These are phyloP conservation scores for Mycena haematopus DNA, from an alignment of 768 basidiomycete species.

Conservation along the genomic window DNA sequence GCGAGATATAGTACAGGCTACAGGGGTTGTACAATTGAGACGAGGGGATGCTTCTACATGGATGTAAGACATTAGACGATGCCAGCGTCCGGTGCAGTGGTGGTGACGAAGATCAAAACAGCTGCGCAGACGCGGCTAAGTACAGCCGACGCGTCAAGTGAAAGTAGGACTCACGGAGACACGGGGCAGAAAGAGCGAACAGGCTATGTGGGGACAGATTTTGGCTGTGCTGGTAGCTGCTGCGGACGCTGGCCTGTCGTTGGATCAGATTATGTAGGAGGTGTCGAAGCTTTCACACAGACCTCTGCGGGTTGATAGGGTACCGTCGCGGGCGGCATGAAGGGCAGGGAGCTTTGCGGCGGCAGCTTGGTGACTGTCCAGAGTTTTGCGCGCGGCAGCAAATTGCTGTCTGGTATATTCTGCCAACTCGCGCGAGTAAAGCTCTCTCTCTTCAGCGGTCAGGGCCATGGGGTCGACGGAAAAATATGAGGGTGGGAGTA, in stretches of 20 bases:
- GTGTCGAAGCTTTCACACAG: neutral
- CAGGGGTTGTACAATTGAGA: slow-evolving; percentile 20
- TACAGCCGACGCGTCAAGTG: neutral
- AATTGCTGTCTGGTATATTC: slow-evolving; percentile 57
- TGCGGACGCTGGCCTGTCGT: neutral
- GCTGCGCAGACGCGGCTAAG: neutral
- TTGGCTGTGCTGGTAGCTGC: slow-evolving; percentile 10
- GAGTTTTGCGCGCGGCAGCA: slow-evolving; percentile 39
- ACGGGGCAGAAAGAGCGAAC: neutral
- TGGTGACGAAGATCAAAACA: neutral
- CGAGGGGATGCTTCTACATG: neutral
- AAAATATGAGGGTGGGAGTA: slow-evolving; percentile 24
- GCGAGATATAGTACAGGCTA: slow-evolving; percentile 10
- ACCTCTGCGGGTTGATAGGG: slow-evolving; percentile 22
- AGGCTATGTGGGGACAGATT: slow-evolving; percentile 12
- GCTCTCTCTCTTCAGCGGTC: slow-evolving; percentile 39
- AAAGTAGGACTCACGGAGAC: slow-evolving; percentile 8
- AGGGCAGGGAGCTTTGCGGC: slow-evolving; percentile 47
- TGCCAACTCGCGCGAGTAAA: slow-evolving; percentile 55
- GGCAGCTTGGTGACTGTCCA: slow-evolving; percentile 38
- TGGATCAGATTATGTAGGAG: neutral
- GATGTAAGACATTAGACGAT: slow-evolving; percentile 4
- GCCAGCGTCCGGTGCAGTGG: neutral
- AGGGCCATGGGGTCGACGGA: slow-evolving; percentile 32
- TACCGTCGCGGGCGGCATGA: slow-evolving; percentile 37